A percentile compares a stretch with the other conserved stretches of the same genome.
Conservation (phyloP, 352 stramenopile species). For the Peronosclerospora sorghi region DNA sequence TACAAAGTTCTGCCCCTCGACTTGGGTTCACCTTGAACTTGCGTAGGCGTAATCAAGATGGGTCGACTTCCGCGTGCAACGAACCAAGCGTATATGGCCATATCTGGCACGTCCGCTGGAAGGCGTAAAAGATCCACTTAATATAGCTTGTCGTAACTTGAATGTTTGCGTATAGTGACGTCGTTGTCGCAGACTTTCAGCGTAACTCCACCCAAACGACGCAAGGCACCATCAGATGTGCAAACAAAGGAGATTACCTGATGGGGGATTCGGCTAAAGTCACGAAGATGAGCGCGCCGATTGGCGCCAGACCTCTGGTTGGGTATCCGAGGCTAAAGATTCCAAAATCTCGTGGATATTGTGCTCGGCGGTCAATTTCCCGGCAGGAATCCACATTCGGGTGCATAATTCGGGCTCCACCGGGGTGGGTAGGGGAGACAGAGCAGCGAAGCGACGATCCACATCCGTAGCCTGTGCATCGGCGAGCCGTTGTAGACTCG, state of each 20-base stretch:
- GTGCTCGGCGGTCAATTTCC: background rate
- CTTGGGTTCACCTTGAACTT: background rate
- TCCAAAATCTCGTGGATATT: background rate
- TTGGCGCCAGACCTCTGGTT: background rate
- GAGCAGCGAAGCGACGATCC: background rate
- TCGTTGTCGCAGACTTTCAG: background rate
- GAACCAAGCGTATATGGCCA: background rate
- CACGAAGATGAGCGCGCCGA: background rate
- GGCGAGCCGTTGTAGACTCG: slow-evolving; percentile 37
- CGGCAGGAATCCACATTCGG: background rate
- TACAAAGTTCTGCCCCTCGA: background rate
- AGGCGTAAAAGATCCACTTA: background rate
- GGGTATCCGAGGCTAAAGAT: background rate
- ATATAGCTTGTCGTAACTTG: background rate
- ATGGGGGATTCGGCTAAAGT: background rate
- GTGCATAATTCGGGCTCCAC: background rate
- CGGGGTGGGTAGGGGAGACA: background rate
- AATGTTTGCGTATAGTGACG: background rate
- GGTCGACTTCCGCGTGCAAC: background rate
- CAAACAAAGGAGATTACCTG: background rate
- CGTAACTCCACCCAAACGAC: background rate
- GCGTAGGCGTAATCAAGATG: background rate
- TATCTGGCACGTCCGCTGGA: background rate
- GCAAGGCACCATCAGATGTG: background rate
- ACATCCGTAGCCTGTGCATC: slow-evolving; percentile 47